Conservation (phyloP, 164 flowering plant genomes). For the Liriodendron chinense region DNA sequence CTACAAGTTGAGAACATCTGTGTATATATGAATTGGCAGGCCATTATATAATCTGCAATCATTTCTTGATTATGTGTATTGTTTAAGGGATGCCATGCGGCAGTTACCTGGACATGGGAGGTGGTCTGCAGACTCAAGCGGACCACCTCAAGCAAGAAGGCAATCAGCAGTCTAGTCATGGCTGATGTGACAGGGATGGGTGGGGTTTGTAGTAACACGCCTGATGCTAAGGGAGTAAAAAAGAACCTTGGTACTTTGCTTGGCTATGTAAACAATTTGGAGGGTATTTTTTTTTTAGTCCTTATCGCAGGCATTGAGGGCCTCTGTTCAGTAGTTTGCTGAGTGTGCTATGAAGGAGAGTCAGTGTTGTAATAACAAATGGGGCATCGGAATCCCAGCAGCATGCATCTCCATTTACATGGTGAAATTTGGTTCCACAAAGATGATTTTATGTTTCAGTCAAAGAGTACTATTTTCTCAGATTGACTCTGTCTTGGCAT, state of each 20-base stretch:
- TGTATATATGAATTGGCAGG: constrained; percentile 9
- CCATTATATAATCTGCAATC: constrained; percentile 1
- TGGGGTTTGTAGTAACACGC: not conserved
- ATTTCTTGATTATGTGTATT: not conserved
- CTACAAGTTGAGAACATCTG: not conserved
- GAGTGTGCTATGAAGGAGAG: not conserved
- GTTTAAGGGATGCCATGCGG: not conserved
- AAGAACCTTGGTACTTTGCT: not conserved
- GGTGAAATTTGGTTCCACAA: not conserved
- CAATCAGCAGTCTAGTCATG: not conserved
- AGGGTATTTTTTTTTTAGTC: not conserved
- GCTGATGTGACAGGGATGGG: not conserved
- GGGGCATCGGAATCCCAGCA: not conserved
- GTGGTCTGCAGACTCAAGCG: not conserved
- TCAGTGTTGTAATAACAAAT: not conserved
- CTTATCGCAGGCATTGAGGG: too few relatives aligned
- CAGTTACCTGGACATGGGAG: not conserved
- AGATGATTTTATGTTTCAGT: too few relatives aligned
- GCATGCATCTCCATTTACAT: not conserved
- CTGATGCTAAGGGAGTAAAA: not conserved
- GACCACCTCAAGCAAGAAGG: not conserved
- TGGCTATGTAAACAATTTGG: not conserved
- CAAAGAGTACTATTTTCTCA: too few relatives aligned
- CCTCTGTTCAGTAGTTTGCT: not conserved
- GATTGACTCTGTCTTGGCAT: too few relatives aligned